A percentile compares a stretch with the other conserved stretches of the same genome.
Evolutionary conservation across 2,329 filamentous ascomycete genomes (phyloP).

Genomic region (Ascochyta clinopodiicola): DNA sequence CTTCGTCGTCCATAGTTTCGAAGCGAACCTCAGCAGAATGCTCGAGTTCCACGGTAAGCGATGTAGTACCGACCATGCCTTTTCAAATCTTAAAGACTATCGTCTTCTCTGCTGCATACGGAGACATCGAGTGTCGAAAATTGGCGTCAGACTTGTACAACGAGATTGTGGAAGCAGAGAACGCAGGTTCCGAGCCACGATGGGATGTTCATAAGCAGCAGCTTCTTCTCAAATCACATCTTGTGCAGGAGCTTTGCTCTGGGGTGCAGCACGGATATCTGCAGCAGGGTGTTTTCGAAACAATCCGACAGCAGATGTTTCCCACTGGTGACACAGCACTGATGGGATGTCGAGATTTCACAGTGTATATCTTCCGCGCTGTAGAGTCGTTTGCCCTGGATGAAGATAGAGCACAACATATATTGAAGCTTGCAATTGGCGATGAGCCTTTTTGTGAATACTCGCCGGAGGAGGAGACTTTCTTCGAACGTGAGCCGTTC

Average conservation of each 20-base stretch:
- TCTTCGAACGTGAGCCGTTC: not conserved
- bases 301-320: conserved; percentile 1
- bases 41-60: not conserved
- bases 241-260: conserved; percentile 1
- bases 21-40: not conserved
- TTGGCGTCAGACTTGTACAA: not conserved
- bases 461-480: conserved; percentile 1
- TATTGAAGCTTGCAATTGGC: not conserved
- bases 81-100: not conserved
- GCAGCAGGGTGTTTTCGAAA: not conserved
- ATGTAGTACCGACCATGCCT: not conserved
- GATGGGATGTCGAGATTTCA: not conserved
- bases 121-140: not conserved
- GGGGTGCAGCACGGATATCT: not conserved
- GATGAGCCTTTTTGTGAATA: not conserved
- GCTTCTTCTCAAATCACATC: not conserved
- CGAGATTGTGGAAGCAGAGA: not conserved
- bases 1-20: not conserved
- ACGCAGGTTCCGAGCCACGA: too few species aligned
- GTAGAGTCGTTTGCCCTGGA: not conserved
- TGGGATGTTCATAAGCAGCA: conserved; percentile 2
- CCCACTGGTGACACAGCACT: not conserved
- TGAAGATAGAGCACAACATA: not conserved
- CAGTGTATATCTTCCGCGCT: not conserved
- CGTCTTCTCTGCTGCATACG: conserved; percentile 1